Conservation (phyloP, 495 filamentous ascomycete species). For the Aspergillus biplanus region DNA sequence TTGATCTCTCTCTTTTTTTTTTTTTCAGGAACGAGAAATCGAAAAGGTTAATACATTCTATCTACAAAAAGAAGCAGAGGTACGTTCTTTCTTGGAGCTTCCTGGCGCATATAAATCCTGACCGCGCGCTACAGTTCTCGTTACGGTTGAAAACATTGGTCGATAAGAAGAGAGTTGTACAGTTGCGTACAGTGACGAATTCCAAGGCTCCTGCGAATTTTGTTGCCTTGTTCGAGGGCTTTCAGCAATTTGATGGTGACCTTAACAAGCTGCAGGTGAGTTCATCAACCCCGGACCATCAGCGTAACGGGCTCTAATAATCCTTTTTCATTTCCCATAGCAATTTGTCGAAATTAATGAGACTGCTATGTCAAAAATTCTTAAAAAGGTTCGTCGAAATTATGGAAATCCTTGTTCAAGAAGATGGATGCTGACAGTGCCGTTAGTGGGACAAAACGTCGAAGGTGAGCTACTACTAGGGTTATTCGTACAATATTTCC, state of each 20-base stretch:
- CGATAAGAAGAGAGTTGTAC: constrained; percentile 89
- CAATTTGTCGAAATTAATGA: constrained; percentile 99
- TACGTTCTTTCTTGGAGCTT: constrained; percentile 41
- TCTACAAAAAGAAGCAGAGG: constrained; percentile 96
- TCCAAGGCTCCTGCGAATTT: constrained; percentile 91
- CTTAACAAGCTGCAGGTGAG: constrained; percentile 86
- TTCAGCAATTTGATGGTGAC: constrained; percentile 94
- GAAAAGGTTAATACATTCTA: constrained; percentile 99
- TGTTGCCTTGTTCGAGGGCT: constrained; percentile 90
- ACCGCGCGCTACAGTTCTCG: constrained; percentile 67
- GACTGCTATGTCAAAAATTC: constrained; percentile 94
- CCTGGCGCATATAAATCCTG: constrained; percentile 2
- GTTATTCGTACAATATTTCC: background rate
- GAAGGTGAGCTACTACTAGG: constrained; percentile 58
- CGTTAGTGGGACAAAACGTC: constrained; percentile 95
- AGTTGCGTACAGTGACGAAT: constrained; percentile 70
- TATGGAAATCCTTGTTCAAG: background rate
- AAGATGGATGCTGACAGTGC: constrained; percentile 28
- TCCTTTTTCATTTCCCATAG: constrained; percentile 27
- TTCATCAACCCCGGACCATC: background rate
- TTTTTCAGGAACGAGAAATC: constrained; percentile 82
- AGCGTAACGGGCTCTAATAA: constrained; percentile 4
- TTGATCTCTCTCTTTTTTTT: constrained; percentile 10
- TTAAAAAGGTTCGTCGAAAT: constrained; percentile 77
- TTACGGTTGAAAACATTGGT: constrained; percentile 86